These are phyloP conservation scores for Tolypocladium pustulatum DNA, from an alignment of 2,329 filamentous ascomycete species.

Conservation along the genomic window DNA sequence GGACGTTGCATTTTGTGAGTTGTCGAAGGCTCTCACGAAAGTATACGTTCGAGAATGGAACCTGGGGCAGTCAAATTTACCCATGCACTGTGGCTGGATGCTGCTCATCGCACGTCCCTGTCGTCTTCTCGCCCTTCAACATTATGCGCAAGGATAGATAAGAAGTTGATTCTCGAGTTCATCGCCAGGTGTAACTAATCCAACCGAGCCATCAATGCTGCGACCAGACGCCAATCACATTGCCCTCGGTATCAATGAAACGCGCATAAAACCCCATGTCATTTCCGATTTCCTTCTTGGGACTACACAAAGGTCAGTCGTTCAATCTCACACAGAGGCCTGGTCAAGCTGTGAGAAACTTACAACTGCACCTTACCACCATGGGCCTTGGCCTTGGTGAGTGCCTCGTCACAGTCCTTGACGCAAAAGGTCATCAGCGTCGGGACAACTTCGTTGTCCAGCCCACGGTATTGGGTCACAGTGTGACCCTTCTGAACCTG, in stretches of 20 bases:
- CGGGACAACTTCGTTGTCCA: slow-evolving; percentile 12
- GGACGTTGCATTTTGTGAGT: no score
- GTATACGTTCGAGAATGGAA: no score
- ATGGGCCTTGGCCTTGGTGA: slow-evolving; percentile 15
- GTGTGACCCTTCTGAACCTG: slow-evolving; percentile 18
- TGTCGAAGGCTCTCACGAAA: no score
- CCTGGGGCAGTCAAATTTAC: background rate
- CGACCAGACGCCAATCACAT: slow-evolving; percentile 24
- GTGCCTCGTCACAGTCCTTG: slow-evolving; percentile 18
- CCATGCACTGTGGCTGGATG: background rate
- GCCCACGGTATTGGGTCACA: slow-evolving; percentile 14
- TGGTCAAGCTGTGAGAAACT: slow-evolving; percentile 7
- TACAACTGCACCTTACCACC: slow-evolving; percentile 25
- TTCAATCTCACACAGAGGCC: background rate
- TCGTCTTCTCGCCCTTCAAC: background rate
- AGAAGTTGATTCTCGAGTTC: background rate
- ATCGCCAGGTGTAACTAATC: background rate
- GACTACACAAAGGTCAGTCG: slow-evolving; percentile 9
- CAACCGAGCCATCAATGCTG: slow-evolving; percentile 11
- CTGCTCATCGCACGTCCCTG: background rate
- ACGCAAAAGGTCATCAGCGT: slow-evolving; percentile 24
- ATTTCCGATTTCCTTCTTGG: slow-evolving; percentile 23
- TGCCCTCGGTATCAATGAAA: slow-evolving; percentile 27
- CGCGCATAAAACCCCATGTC: slow-evolving; percentile 24
- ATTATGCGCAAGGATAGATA: background rate